These are phyloP conservation scores for Myriosclerotinia duriaeana DNA, from an alignment of 2,329 filamentous ascomycete species.

Conservation along the genomic window DNA sequence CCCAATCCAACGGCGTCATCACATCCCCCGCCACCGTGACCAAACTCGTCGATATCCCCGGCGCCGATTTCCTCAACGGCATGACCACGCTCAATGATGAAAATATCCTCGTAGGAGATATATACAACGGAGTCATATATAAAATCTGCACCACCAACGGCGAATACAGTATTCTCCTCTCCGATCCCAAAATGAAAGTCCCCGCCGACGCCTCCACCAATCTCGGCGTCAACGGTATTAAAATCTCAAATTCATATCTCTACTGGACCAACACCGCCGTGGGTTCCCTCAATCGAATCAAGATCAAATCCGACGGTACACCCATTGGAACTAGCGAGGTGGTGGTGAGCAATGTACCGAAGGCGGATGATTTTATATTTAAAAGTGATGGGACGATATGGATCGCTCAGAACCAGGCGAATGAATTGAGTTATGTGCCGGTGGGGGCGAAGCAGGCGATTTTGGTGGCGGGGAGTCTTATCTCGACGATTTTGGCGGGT, in stretches of 20 bases:
- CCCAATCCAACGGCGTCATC: conserved; percentile 1
- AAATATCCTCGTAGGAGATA: conserved; percentile 34
- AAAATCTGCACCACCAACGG: conserved; percentile 33
- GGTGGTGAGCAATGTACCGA: conserved; percentile 22
- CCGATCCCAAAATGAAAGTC: conserved; percentile 34
- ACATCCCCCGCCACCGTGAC: conserved; percentile 18
- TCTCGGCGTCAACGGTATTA: conserved; percentile 37
- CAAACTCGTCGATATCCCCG: conserved; percentile 25
- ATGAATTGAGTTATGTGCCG: conserved; percentile 24
- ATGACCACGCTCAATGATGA: conserved; percentile 29
- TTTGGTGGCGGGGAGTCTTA: conserved; percentile 25
- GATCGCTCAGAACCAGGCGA: conserved; percentile 25
- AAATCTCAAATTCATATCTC: conserved; percentile 33
- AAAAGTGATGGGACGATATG: conserved; percentile 25
- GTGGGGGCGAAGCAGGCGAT: neutral
- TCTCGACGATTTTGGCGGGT: conserved; percentile 26
- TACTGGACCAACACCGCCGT: conserved; percentile 38
- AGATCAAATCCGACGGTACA: conserved; percentile 27
- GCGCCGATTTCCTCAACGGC: conserved; percentile 36
- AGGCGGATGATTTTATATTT: conserved; percentile 29
- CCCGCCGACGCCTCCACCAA: conserved; percentile 21
- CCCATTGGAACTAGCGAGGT: conserved; percentile 24
- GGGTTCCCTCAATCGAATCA: conserved; percentile 31
- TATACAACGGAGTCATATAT: conserved; percentile 34
- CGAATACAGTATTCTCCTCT: conserved; percentile 32